These are phyloP conservation scores for Kazachstania viticola DNA, from an alignment of 805 yeast genomes.

Conservation along the genomic window DNA sequence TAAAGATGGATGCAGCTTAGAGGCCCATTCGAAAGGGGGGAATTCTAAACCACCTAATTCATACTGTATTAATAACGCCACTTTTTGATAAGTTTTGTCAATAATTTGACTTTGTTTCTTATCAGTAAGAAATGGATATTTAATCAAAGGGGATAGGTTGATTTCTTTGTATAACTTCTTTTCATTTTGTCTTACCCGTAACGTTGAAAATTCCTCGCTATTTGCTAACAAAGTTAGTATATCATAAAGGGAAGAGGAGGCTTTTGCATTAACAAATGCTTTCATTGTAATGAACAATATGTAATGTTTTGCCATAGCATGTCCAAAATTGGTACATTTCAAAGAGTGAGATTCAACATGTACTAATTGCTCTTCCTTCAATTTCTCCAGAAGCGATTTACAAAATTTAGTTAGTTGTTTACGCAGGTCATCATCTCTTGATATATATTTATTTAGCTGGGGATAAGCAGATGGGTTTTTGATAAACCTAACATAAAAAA, in stretches of 20 bases:
- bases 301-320: conserved; percentile 39
- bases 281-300: conserved; percentile 35
- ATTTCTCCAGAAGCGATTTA: conserved; percentile 23
- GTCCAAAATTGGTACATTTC: conserved; percentile 32
- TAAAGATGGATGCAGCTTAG: conserved; percentile 30
- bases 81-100: conserved; percentile 27
- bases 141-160: conserved; percentile 29
- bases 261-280: conserved; percentile 16
- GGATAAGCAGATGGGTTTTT: conserved; percentile 32
- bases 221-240: conserved; percentile 23
- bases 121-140: conserved; percentile 27
- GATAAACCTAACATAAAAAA: conserved; percentile 35
- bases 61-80: conserved; percentile 34
- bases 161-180: conserved; percentile 35
- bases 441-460: conserved; percentile 18
- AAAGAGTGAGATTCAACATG: conserved; percentile 13
- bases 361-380: conserved; percentile 23
- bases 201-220: conserved; percentile 31
- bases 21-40: conserved; percentile 34
- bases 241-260: conserved; percentile 9
- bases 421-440: conserved; percentile 16
- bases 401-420: conserved; percentile 27
- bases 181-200: conserved; percentile 34
- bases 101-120: conserved; percentile 18
- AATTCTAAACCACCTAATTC: conserved; percentile 40